These are phyloP conservation scores for Dittrichia graveolens DNA, from an alignment of 129 eudicot genomes.

Conservation along the genomic window DNA sequence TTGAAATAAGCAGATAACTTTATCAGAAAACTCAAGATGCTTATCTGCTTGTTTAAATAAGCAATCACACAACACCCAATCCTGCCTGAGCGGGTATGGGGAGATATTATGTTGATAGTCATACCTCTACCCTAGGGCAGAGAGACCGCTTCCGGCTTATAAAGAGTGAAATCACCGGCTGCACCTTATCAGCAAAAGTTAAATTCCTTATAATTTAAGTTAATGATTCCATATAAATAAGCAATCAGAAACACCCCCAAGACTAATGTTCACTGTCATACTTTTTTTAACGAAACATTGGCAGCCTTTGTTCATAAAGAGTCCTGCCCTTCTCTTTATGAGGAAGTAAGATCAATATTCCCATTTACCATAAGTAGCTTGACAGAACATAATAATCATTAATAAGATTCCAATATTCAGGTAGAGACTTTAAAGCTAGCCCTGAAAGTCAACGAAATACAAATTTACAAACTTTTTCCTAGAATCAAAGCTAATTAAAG, in stretches of 20 bases:
- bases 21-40: too few relatives aligned
- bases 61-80: too few relatives aligned
- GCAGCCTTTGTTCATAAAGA: conserved; percentile 1
- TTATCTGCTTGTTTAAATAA: too few relatives aligned
- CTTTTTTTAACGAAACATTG: not conserved
- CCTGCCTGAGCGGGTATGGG: too few relatives aligned
- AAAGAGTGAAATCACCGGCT: too few relatives aligned
- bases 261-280: not conserved
- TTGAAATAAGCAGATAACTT: too few relatives aligned
- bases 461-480: not conserved
- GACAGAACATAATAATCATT: conserved; percentile 6
- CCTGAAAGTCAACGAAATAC: not conserved
- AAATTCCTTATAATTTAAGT: too few relatives aligned
- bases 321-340: conserved; percentile 1
- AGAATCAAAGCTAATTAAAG: not conserved
- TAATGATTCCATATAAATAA: too few relatives aligned
- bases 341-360: not conserved
- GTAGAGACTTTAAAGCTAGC: not conserved
- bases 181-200: too few relatives aligned
- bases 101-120: too few relatives aligned
- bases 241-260: not conserved
- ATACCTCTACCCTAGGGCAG: too few relatives aligned
- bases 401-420: not conserved
- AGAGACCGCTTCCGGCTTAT: too few relatives aligned
- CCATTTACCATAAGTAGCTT: conserved; percentile 17